Evolutionary conservation across 495 filamentous ascomycete genomes (phyloP).

Genomic region (Oidiodendron maius): DNA sequence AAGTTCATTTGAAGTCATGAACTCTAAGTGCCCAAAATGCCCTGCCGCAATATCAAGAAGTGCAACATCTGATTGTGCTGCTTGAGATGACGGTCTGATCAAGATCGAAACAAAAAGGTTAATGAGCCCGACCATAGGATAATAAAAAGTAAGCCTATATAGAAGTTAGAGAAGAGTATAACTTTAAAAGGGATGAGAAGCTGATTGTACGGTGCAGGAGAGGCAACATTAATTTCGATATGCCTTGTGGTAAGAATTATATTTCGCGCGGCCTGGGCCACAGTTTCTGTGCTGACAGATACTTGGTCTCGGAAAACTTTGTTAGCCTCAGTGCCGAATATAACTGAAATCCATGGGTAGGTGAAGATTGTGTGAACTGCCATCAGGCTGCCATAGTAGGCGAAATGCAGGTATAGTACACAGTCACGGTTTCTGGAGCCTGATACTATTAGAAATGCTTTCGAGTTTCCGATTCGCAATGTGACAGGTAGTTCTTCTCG

Average conservation of each 20-base stretch:
- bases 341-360: constrained; percentile 3
- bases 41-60: constrained; percentile 1
- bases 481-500: neutral
- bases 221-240: too few relatives aligned
- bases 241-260: constrained; percentile 11
- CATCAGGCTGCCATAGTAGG: constrained; percentile 3
- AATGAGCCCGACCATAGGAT: neutral
- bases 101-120: constrained; percentile 13
- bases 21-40: neutral
- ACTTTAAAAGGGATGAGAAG: too few relatives aligned
- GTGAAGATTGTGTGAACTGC: constrained; percentile 1
- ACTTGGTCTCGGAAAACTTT: neutral
- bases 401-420: neutral
- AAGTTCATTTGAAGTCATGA: neutral
- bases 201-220: too few relatives aligned
- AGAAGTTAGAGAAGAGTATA: too few relatives aligned
- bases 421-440: too few relatives aligned
- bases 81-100: neutral
- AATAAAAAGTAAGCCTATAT: constrained; percentile 4
- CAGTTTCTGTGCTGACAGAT: neutral
- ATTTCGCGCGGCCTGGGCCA: constrained; percentile 5
- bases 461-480: neutral
- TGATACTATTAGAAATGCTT: too few relatives aligned
- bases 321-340: neutral
- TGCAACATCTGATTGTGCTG: neutral